phyloP scores from a whole-genome alignment of 176 grass and related monocot species.

The Poa pratensis region DNA sequence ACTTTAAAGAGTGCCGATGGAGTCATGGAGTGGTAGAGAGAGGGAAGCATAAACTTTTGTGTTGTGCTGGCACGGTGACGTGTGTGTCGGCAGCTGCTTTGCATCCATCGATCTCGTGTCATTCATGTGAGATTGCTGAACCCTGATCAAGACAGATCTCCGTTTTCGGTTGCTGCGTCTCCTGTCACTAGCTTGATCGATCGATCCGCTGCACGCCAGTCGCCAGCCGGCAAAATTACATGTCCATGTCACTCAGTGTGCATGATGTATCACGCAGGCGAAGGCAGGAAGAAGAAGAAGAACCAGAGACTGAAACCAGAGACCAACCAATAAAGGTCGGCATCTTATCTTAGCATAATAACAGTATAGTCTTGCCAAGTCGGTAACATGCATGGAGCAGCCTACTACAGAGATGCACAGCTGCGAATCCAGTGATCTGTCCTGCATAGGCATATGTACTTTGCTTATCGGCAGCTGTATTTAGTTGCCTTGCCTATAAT shows the following conservation, averaged over 20 bases:
- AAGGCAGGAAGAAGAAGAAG: no score
- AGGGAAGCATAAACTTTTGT: background rate
- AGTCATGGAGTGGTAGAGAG: slow-evolving; percentile 35
- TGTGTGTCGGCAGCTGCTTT: slow-evolving; percentile 41
- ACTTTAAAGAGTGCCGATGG: slow-evolving; percentile 39
- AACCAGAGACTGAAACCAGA: background rate
- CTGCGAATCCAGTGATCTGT: slow-evolving; percentile 15
- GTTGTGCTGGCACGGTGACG: slow-evolving; percentile 18
- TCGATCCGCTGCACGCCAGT: slow-evolving; percentile 18
- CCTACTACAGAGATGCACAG: background rate
- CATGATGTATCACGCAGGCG: no score
- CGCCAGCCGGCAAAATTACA: background rate
- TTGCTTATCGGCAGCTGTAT: slow-evolving; percentile 25
- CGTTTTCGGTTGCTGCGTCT: slow-evolving; percentile 43
- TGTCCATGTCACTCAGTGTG: no score
- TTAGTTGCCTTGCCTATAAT: background rate
- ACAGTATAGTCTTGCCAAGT: background rate
- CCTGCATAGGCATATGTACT: slow-evolving; percentile 28
- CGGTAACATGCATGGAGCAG: slow-evolving; percentile 7
- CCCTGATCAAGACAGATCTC: background rate
- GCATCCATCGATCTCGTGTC: background rate
- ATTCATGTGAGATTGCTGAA: slow-evolving; percentile 13
- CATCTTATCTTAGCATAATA: background rate
- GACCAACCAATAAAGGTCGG: background rate
- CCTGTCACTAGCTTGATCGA: slow-evolving; percentile 33